Evolutionary conservation across 1,284 basidiomycete genomes (phyloP).

Genomic region (Naganishia sp.): DNA sequence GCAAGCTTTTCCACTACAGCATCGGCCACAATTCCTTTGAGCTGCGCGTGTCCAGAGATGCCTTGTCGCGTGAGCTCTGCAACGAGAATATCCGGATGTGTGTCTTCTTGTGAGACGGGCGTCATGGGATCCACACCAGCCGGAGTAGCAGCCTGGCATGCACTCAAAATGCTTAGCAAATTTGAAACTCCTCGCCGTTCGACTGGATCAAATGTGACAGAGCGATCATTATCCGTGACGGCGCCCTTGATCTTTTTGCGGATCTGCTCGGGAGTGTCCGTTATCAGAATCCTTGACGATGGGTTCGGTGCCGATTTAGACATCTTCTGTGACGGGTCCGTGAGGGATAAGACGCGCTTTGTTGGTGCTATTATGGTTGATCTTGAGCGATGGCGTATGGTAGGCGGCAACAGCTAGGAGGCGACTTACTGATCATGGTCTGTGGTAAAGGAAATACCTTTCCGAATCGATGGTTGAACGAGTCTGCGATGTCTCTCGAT

Average conservation of each 20-base stretch:
- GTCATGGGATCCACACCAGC: conserved; percentile 33
- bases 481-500: conserved; percentile 75
- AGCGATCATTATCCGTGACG: conserved; percentile 76
- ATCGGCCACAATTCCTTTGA: conserved; percentile 75
- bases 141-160: conserved; percentile 53
- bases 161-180: conserved; percentile 73
- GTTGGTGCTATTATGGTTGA: conserved; percentile 62
- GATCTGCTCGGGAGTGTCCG: conserved; percentile 69
- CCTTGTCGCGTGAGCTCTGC: conserved; percentile 22
- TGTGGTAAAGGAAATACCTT: conserved; percentile 71
- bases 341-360: conserved; percentile 76
- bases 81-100: conserved; percentile 51
- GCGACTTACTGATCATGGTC: conserved; percentile 69
- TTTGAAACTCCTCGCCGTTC: conserved; percentile 80
- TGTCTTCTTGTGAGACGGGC: conserved; percentile 58
- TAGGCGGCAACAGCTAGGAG: not conserved
- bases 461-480: conserved; percentile 66
- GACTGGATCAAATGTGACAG: conserved; percentile 75
- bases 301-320: conserved; percentile 84
- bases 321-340: conserved; percentile 87
- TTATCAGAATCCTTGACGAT: conserved; percentile 81
- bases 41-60: conserved; percentile 55
- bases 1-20: conserved; percentile 70
- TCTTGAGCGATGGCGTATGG: not conserved
- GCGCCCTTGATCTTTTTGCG: conserved; percentile 72